These are phyloP conservation scores for Leccinellum albellum DNA, from an alignment of 768 basidiomycete species.

Conservation along the genomic window DNA sequence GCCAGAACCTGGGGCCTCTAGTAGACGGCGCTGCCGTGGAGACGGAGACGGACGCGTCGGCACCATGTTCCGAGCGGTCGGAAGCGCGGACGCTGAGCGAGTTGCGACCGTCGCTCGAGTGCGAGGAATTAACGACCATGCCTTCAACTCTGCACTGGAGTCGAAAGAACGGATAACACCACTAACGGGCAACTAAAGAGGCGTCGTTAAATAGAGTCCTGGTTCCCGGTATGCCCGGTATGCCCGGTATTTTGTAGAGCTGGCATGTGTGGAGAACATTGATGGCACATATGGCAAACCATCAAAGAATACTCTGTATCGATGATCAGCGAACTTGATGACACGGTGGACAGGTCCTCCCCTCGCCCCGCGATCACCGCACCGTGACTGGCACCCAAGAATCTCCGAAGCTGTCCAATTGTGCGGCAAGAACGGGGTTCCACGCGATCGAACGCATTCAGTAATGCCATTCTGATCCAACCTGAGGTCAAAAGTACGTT, in stretches of 20 bases:
- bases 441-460: neutral
- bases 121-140: constrained; percentile 1
- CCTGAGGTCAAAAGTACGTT: neutral
- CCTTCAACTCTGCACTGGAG: neutral
- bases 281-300: neutral
- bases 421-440: neutral
- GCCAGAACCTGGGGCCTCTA: constrained; percentile 23
- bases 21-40: neutral
- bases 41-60: neutral
- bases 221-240: neutral
- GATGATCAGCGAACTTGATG: neutral
- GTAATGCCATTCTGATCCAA: neutral
- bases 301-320: neutral
- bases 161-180: neutral
- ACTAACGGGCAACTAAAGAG: neutral
- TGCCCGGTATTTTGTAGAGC: neutral
- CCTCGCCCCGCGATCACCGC: neutral
- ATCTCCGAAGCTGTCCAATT: neutral
- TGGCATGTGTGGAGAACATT: neutral
- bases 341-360: neutral
- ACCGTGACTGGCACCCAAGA: neutral
- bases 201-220: neutral
- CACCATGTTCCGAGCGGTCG: neutral
- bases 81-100: neutral
- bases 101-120: neutral